Evolutionary conservation across 352 stramenopile species (phyloP), one percentile per base, ranked within the genome.

Genomic region (Phytopythium boreale): DNA sequence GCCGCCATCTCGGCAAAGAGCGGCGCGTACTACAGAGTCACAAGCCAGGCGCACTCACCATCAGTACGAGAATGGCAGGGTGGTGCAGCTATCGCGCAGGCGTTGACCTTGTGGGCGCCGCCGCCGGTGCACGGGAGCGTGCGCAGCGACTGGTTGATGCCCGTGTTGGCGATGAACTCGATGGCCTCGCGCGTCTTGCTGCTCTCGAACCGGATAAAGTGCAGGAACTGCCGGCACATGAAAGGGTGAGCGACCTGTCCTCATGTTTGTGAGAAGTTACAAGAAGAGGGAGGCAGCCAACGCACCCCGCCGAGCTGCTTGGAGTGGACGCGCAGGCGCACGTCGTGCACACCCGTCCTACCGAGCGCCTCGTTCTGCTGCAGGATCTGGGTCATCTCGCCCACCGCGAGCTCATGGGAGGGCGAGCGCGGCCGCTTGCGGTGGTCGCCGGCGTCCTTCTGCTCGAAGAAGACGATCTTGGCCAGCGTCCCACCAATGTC

Each of bases 401-500:
- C 76, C 1, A 84, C 82, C 0, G 86, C 88, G 19, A 92, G 62
- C n/a, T 93, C 86, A 37, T 90, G 78, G 29, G 88, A 96, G n/a
- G 67, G 53, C 37, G 88, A 87, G 39, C 88, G 86, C 46, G 74
- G 82, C 4, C 88, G 82, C 58, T 89, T 90, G 46, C 79, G 75
- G 50, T 68, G 82, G 37, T 81, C 70, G 26, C 75, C 79, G 0
- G 62, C 36, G 20, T 87, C 76, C 49, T 74, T 71, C 34, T 92
- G 88, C 66, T 98, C 92, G 64, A 98, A 98, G 74, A 98, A 98
- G 56, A 98, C 94, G 64, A 98, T 96, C 77, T 98, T 98, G 27
- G 84, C 89, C 57, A 98, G 77, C 39, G 94, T 98, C 0, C 95
- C 95, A 20, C 95, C 88, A 37, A 96, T 96, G 43, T 96, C 88